These are phyloP conservation scores for Fusarium sp. DNA, from an alignment of 2,329 filamentous ascomycete genomes.

Conservation along the genomic window DNA sequence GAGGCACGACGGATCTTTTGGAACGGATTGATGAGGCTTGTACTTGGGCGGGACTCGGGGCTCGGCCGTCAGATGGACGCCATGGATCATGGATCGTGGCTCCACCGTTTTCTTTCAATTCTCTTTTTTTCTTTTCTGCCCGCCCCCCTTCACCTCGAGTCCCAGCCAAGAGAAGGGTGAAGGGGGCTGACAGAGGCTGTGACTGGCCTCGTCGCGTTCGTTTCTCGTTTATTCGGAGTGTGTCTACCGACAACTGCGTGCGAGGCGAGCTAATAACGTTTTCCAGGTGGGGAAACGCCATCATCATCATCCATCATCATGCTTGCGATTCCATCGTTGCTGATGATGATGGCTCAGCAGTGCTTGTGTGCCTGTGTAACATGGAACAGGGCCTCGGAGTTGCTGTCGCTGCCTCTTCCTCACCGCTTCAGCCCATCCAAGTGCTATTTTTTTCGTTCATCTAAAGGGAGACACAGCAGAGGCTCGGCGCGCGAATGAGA, in stretches of 20 bases:
- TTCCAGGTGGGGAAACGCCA: slow-evolving; percentile 40
- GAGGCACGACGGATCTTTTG: slow-evolving; percentile 18
- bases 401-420: slow-evolving; percentile 7
- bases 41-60: slow-evolving; percentile 30
- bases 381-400: not conserved
- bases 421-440: slow-evolving; percentile 14
- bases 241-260: slow-evolving; percentile 26
- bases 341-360: slow-evolving; percentile 34
- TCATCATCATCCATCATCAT: slow-evolving; percentile 43
- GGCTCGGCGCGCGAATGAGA: slow-evolving; percentile 15
- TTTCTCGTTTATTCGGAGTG: slow-evolving; percentile 41
- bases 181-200: slow-evolving; percentile 34
- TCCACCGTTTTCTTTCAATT: slow-evolving; percentile 47
- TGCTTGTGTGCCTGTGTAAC: slow-evolving; percentile 23
- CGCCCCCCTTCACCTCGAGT: slow-evolving; percentile 17
- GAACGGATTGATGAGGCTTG: slow-evolving; percentile 44
- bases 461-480: slow-evolving; percentile 23
- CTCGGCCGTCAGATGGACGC: slow-evolving; percentile 37
- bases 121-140: slow-evolving; percentile 5
- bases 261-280: slow-evolving; percentile 25
- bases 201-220: slow-evolving; percentile 5
- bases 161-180: not conserved
- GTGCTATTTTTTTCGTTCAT: slow-evolving; percentile 12
- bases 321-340: slow-evolving; percentile 31
- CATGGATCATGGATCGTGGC: slow-evolving; percentile 40